Conservation (phyloP, 2,329 filamentous ascomycete species). For the Samsoniella hepiali region DNA sequence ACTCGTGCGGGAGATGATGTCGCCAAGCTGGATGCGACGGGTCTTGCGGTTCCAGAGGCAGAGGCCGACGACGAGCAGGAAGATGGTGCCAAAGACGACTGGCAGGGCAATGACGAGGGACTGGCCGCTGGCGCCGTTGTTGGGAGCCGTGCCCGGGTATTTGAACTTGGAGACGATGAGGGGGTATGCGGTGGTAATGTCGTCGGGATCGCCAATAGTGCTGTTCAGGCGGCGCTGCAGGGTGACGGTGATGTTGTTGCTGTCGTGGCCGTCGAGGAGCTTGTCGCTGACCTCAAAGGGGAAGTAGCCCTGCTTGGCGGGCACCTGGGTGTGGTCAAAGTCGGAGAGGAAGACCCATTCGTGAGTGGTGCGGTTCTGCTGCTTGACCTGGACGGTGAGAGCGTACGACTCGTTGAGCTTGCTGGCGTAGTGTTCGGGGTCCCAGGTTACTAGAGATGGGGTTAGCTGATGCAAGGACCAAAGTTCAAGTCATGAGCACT, state of each 20-base stretch:
- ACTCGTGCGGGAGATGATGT: slow-evolving; percentile 45
- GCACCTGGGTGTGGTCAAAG: slow-evolving; percentile 32
- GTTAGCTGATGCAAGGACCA: not conserved
- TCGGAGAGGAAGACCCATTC: slow-evolving; percentile 37
- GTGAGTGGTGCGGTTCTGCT: slow-evolving; percentile 37
- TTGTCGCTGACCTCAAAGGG: slow-evolving; percentile 40
- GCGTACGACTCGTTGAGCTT: slow-evolving; percentile 31
- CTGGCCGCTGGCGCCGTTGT: slow-evolving; percentile 34
- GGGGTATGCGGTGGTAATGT: slow-evolving; percentile 42
- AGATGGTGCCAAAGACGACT: slow-evolving; percentile 44
- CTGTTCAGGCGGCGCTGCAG: slow-evolving; percentile 39
- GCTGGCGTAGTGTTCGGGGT: slow-evolving; percentile 48
- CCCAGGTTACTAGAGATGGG: slow-evolving; percentile 50
- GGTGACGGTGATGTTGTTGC: slow-evolving; percentile 48
- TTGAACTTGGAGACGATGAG: slow-evolving; percentile 34
- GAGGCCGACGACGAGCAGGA: slow-evolving; percentile 51
- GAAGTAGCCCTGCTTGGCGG: slow-evolving; percentile 45
- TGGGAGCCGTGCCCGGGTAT: slow-evolving; percentile 36
- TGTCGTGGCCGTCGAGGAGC: slow-evolving; percentile 36
- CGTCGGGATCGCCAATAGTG: slow-evolving; percentile 25
- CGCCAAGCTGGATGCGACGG: slow-evolving; percentile 49
- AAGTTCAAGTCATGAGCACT: not conserved
- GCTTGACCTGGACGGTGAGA: slow-evolving; percentile 39
- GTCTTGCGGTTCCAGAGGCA: slow-evolving; percentile 53
- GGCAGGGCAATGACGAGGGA: slow-evolving; percentile 54